Evolutionary conservation across 2,329 filamentous ascomycete genomes (phyloP), one percentile per base, ranked within the genome.

Genomic region (Hortaea werneckii): DNA sequence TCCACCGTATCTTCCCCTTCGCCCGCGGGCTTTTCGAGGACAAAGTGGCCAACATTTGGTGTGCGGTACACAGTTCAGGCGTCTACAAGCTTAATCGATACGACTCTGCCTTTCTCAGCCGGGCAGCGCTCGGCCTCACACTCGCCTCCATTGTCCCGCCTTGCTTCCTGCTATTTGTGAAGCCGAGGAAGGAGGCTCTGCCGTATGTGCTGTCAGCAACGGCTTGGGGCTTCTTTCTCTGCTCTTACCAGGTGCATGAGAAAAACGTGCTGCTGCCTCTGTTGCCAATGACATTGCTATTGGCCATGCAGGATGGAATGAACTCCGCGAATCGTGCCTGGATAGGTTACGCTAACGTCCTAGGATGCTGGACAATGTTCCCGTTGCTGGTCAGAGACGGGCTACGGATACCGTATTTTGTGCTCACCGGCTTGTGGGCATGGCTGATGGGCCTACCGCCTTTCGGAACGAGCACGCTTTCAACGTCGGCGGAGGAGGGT

Each of bases 1-100:
- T 95, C 8, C 87, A 95, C 63, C 83, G 92, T n/a, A 78, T 96
- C 47, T 96, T 98, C 58, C 92, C 94, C 1, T 95, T 98, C 61
- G 81, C 89, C 1, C 81, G 92, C n/a, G 92, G 92, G 3, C 71
- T 98, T 5, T 98, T 96, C 59, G 94, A 98, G 68, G 92, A 96
- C 71, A 98, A 98, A 67, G 94, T 98, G 13, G 92, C 92, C 59
- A 98, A 98, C 63, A 84, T 95, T 59, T 98, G 92, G 92, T 98
- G 92, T 63, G 83, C 88, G 4, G 74, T 90, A 46, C 94, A 96
- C 62, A 83, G 92, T 1, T 63, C 61, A 9, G 62, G 62, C 5
- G 75, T 94, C 45, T 75, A 95, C 69, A 98, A 98, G 68, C 78
- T 98, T 34, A 78, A 85, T 51, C 71, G 78, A 12, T 92, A 87